These are phyloP conservation scores for Rhamnella rubrinervis DNA, from an alignment of 331 rosid species.

Conservation along the genomic window DNA sequence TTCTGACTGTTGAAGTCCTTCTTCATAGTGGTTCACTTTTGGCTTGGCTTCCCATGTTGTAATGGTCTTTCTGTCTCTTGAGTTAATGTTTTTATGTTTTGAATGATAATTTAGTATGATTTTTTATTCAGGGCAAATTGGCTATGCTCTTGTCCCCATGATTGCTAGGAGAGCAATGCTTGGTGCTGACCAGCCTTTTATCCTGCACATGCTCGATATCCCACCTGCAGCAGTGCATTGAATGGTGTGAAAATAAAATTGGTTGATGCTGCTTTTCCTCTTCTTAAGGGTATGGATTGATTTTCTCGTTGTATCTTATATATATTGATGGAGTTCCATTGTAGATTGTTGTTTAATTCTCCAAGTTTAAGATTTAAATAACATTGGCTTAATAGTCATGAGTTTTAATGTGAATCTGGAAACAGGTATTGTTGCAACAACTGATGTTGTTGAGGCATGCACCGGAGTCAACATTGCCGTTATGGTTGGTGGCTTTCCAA, in stretches of 20 bases:
- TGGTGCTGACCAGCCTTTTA: conserved; percentile 84
- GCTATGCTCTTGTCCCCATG: conserved; percentile 98
- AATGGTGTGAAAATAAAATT: conserved; percentile 95
- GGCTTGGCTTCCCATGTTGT: not conserved
- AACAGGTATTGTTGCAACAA: conserved; percentile 86
- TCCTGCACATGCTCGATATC: conserved; percentile 86
- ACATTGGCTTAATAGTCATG: not conserved
- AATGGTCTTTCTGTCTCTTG: not conserved
- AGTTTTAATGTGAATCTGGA: conserved; percentile 3
- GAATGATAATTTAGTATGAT: not conserved
- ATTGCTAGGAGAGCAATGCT: conserved; percentile 93
- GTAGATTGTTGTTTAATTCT: too few relatives aligned
- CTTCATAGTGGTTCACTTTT: not conserved
- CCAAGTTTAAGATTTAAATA: too few relatives aligned
- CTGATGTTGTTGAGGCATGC: conserved; percentile 96
- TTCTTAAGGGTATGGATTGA: conserved; percentile 60
- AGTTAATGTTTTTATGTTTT: not conserved
- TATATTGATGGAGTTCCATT: too few relatives aligned
- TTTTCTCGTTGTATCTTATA: not conserved
- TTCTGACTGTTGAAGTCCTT: too few relatives aligned
- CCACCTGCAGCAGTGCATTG: conserved; percentile 81
- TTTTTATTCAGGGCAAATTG: conserved; percentile 61
- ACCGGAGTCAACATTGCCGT: conserved; percentile 74
- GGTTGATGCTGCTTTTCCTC: conserved; percentile 94
- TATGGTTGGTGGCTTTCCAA: conserved; percentile 95